Base-by-base conservation (phyloP, 345 rosid species). In the Populus davidiana region DNA sequence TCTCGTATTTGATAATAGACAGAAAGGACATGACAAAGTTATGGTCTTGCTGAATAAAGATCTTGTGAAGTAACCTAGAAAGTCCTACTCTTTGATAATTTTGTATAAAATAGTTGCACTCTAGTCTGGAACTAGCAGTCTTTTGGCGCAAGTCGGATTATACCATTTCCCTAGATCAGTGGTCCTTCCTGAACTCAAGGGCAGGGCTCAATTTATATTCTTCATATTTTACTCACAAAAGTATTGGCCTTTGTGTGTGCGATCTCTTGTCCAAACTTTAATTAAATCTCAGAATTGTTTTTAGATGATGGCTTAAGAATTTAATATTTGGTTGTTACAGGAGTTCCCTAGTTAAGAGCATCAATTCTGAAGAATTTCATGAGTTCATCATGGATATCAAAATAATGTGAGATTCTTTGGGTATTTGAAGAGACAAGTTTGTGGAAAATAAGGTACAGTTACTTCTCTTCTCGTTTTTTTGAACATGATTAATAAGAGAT, bases 371-470 rank as follows among this genome's bases (percentile, higher is more conserved):
- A 71, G 76, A 39, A 66, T 78, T 73, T 62, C 20, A 59, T 6
- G 13, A 13, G 62, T 66, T 43, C 23, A 21, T 76, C 50, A 27
- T 63, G 31, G 43, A 31, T 64, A 23, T 82, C 73, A 16, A 39
- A 18, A 69, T 81, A 44, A 77, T 39, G 81, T 65, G 75, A 78
- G 71, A 52, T 72, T 36, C n/a, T 13, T 68, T 76, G 66, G 70
- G 76, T 35, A 59, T 43, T 77, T 78, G 77, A 72, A 65, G 38
- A 61, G 77, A 44, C 68, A 50, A 56, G 43, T 29, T 63, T 74
- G 72, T 81, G 72, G 77, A 11, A 27, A 54, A 27, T 44, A 77
- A 75, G 86, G 87, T 82, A 72, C 70, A 61, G 43, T 69, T 61
- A n/a, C 36, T 84, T 29, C 23, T 67, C 66, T 79, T 52, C 72